Evolutionary conservation across 176 grass and related monocot genomes (phyloP).

Genomic region (Phyllostachys edulis): DNA sequence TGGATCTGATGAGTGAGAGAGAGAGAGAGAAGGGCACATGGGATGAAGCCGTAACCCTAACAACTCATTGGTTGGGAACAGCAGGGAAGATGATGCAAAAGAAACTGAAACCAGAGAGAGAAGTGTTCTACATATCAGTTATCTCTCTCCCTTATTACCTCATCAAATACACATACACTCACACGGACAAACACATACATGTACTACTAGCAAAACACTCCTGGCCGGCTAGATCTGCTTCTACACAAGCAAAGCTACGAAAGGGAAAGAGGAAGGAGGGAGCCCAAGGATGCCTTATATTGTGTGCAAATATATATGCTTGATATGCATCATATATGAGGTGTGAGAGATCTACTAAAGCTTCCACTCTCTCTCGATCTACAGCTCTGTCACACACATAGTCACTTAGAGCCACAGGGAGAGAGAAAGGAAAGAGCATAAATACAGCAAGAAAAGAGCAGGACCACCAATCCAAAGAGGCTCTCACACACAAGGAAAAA

Average conservation of each 20-base stretch:
- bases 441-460: constrained; percentile 50
- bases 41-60: constrained; percentile 41
- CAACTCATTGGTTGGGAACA: constrained; percentile 20
- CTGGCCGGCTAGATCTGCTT: constrained; percentile 46
- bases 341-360: constrained; percentile 55
- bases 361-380: neutral
- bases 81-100: constrained; percentile 36
- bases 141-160: constrained; percentile 9
- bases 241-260: constrained; percentile 54
- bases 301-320: constrained; percentile 38
- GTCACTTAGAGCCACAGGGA: neutral
- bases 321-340: constrained; percentile 35
- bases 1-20: neutral
- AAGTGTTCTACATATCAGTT: neutral
- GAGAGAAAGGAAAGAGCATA: constrained; percentile 54
- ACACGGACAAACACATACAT: constrained; percentile 12
- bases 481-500: constrained; percentile 31
- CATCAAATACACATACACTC: constrained; percentile 29
- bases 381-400: constrained; percentile 15
- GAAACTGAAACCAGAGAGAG: constrained; percentile 20
- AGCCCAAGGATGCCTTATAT: constrained; percentile 37
- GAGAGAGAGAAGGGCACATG: constrained; percentile 10
- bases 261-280: constrained; percentile 34
- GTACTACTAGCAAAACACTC: neutral
- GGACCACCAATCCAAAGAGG: constrained; percentile 50